Evolutionary conservation across 2,329 filamentous ascomycete genomes (phyloP).

Genomic region (Cadophora sp.): DNA sequence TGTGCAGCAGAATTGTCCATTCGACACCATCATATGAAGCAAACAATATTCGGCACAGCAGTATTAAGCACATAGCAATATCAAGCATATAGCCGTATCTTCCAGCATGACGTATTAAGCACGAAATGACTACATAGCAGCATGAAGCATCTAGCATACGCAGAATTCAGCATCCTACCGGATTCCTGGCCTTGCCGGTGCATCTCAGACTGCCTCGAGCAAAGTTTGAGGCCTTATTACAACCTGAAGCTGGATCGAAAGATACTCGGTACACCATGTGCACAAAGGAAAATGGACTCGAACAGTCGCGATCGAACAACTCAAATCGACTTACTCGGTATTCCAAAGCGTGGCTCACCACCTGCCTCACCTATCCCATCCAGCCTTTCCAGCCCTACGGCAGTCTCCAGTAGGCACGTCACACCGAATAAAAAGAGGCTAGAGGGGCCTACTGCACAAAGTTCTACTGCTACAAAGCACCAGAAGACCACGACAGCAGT

Average conservation of each 20-base stretch:
- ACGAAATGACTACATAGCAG: background rate
- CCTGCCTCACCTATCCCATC: background rate
- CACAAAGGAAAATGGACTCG: background rate
- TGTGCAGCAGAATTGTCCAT: background rate
- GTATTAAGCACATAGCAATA: background rate
- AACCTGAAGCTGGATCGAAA: conserved; percentile 6
- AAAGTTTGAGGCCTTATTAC: conserved; percentile 2
- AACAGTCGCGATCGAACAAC: background rate
- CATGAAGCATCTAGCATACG: background rate
- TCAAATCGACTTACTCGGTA: background rate
- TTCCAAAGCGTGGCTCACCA: background rate
- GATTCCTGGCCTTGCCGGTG: background rate
- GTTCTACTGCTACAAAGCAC: background rate
- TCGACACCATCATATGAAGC: no score
- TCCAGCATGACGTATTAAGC: background rate
- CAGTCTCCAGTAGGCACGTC: background rate
- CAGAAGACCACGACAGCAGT: background rate
- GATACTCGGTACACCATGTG: background rate
- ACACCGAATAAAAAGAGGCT: background rate
- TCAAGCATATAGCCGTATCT: background rate
- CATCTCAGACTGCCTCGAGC: background rate
- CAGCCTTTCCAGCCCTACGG: background rate
- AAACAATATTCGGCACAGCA: no score
- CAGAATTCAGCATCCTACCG: background rate
- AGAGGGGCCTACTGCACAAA: background rate